Base-by-base conservation (phyloP, 352 stramenopile genomes). In the Saprolegnia parasitica region DNA sequence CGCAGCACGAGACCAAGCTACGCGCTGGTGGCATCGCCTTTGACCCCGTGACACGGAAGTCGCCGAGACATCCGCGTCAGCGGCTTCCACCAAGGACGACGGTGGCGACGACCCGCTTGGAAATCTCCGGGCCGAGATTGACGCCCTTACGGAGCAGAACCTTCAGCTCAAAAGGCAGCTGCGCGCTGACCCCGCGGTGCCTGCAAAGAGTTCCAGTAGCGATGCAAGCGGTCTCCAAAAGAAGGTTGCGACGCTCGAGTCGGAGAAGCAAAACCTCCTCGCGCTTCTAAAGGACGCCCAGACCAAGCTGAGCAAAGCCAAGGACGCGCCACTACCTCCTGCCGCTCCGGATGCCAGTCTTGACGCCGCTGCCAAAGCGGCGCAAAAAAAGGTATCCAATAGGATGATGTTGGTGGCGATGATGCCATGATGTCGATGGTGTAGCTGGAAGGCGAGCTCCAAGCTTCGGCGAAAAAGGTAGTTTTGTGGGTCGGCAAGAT, bases 211-310 rank as follows among this genome's bases (percentile, higher is more conserved):
- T 24, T 55, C 49, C 42, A 21, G 71, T 29, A 35, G 39, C 11
- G 37, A 76, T 57, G 73, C 67, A 37, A 70, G 77, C 29, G 60
- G 57, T 32, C 75, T 50, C 32, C 84, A 78, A 15, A 73, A 77
- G 39, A 83, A 78, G 39, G 57, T 84, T 2, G 81, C 85, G 23
- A 76, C 72, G 23, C 23, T 91, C 4, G 79, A 90, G 58, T 58
- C 67, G 0, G 83, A 93, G 52, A 91, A 90, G 29, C 70, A 68
- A 4, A 71, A 73, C 18, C 74, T 92, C 39, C 73, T 81, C 18
- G 78, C 81, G 32, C 79, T 91, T 47, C 40, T 91, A 21, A 90
- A 90, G 49, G 73, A 81, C 1, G 74, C 81, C 21, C 84, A 91
- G 62, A 75, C 87, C 37, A 81, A 93, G 40, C 39, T 90, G 4